Evolutionary conservation across 176 grass and related monocot species (phyloP), one percentile per base, ranked within the genome.

Genomic region (bread wheat (Triticum aestivum)): DNA sequence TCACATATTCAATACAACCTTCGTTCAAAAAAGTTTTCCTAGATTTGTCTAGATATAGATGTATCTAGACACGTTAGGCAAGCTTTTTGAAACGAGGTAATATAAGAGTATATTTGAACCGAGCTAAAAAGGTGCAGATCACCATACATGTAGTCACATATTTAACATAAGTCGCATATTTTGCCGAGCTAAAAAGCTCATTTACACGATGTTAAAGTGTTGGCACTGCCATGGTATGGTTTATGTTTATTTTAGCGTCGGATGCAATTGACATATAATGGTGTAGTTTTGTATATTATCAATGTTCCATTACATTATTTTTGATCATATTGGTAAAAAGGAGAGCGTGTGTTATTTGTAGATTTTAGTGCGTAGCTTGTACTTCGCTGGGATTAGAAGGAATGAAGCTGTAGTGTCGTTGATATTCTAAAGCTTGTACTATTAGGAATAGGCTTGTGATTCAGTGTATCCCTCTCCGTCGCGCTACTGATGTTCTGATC

Each of bases 121-220:
- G 32, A 73, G 73, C 52, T 84, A 89, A 73, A 73, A 84, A 45
- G 33, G 23, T 9, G 27, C 61, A 73, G 67, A n/a, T 75, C 27
- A 75, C 75, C 14, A 64, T 89, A 37, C 6, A 61, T 30, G 69
- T 11, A 27, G 59, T 12, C 24, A 5, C 35, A 6, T 37, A 37
- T 37, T 37, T 37, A 37, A 1, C 5, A 37, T 6, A 37, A 26
- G 61, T 18, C 18, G 3, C 24, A 21, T 3, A 23, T 27, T 49
- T 14, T 14, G 41, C n/a, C 9, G n/a, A 47, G 71, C 41, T 49
- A 24, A 54, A 54, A 18, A 54, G 51, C 3, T 49, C 4, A 47
- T 47, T 10, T 14, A 49, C 3, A 13, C 12, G 45, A 14, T 49
- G 45, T 49, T 49, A 14, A 47, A 49, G 45, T 49, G 45, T 49